Evolutionary conservation across 139 green algal species (phyloP).

Genomic region (Axilococcus clingmanii): DNA sequence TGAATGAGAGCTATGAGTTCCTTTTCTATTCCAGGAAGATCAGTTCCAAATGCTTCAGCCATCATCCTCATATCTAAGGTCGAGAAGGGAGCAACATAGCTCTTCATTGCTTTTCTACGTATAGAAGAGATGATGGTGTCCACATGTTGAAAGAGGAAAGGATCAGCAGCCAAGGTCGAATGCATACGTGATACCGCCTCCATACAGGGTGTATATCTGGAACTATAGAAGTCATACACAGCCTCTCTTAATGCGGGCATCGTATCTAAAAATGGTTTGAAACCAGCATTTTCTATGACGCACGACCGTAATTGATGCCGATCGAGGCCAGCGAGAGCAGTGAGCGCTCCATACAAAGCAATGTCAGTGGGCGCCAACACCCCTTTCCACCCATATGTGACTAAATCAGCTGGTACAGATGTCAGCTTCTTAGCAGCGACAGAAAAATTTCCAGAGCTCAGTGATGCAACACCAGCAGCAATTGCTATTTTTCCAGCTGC

Average conservation of each 20-base stretch:
- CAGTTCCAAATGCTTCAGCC: conserved; percentile 68
- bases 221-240: conserved; percentile 73
- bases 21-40: conserved; percentile 35
- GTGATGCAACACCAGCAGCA: background rate
- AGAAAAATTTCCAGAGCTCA: conserved; percentile 60
- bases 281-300: conserved; percentile 70
- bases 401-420: conserved; percentile 1
- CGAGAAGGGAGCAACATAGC: conserved; percentile 81
- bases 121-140: conserved; percentile 53
- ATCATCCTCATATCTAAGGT: conserved; percentile 73
- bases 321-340: conserved; percentile 77
- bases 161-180: conserved; percentile 57
- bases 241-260: conserved; percentile 78
- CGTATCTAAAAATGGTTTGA: conserved; percentile 85
- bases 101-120: conserved; percentile 67
- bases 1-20: conserved; percentile 68
- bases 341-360: conserved; percentile 78
- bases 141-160: conserved; percentile 66
- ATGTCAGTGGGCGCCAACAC: conserved; percentile 44
- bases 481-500: background rate
- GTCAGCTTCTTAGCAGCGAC: conserved; percentile 33
- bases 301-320: conserved; percentile 53
- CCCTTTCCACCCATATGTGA: background rate
- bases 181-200: conserved; percentile 46
- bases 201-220: conserved; percentile 67